A percentile compares a stretch with the other conserved stretches of the same genome.
Conservation (phyloP, 768 basidiomycete genomes). For the Suillus sp. region DNA sequence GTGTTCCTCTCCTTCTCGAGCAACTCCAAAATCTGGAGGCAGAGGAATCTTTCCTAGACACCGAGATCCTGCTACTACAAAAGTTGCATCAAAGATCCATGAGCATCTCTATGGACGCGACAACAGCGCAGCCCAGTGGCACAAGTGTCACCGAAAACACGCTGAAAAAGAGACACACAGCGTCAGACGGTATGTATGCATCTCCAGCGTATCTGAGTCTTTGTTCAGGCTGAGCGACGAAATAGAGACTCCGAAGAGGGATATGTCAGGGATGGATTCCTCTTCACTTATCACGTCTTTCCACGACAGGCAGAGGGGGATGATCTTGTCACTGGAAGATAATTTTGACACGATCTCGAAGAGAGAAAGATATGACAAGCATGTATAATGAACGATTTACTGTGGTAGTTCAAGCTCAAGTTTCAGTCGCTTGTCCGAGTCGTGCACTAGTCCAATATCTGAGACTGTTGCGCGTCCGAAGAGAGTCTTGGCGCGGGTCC, state of each 20-base stretch:
- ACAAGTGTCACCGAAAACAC: not conserved
- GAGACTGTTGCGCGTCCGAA: not conserved
- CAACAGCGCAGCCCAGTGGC: not conserved
- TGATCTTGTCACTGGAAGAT: too few species aligned
- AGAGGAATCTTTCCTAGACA: slow-evolving; percentile 1
- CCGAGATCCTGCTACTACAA: not conserved
- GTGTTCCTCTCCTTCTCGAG: slow-evolving; percentile 1
- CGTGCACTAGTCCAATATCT: too few species aligned
- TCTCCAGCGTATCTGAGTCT: not conserved
- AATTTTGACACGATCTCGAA: not conserved
- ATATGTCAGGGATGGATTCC: not conserved
- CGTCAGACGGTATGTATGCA: not conserved
- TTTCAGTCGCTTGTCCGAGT: not conserved
- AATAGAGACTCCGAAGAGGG: not conserved
- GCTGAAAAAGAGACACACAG: not conserved
- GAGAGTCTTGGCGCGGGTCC: not conserved
- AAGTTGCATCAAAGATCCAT: not conserved
- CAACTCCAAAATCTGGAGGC: slow-evolving; percentile 3
- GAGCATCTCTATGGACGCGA: not conserved
- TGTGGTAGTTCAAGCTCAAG: not conserved
- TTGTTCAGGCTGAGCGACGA: not conserved
- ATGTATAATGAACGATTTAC: not conserved
- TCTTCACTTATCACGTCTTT: not conserved
- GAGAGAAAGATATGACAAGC: not conserved
- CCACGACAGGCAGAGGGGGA: not conserved